Evolutionary conservation across 192 early-diverging fungal species (phyloP).

Genomic region (Thamnidium elegans): DNA sequence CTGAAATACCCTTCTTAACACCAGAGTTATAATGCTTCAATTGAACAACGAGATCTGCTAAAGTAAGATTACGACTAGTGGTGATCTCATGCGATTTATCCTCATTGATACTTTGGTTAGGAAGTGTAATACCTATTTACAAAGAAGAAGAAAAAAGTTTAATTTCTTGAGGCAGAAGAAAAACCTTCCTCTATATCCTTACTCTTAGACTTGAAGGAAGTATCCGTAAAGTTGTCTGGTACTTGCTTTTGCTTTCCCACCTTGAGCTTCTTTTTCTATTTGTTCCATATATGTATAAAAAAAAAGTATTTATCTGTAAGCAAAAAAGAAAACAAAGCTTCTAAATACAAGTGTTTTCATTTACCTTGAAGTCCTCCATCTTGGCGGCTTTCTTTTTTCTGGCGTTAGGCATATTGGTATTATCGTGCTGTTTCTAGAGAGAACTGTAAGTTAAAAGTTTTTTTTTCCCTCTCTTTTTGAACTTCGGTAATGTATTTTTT

Average conservation of each 20-base stretch:
- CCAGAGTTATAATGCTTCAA: slow-evolving; percentile 74
- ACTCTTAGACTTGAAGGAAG: slow-evolving; percentile 79
- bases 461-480: too few relatives aligned
- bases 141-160: too few relatives aligned
- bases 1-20: slow-evolving; percentile 43
- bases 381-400: slow-evolving; percentile 70
- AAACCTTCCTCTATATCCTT: slow-evolving; percentile 1
- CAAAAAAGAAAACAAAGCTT: neutral
- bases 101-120: slow-evolving; percentile 72
- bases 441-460: too few relatives aligned
- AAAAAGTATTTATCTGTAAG: neutral
- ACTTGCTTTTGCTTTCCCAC: slow-evolving; percentile 84
- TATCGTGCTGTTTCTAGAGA: too few relatives aligned
- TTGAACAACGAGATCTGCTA: slow-evolving; percentile 71
- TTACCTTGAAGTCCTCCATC: slow-evolving; percentile 73
- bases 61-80: slow-evolving; percentile 73
- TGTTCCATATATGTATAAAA: neutral
- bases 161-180: slow-evolving; percentile 65
- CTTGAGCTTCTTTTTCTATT: slow-evolving; percentile 86
- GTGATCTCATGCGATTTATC: slow-evolving; percentile 73
- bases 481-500: too few relatives aligned
- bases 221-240: slow-evolving; percentile 74
- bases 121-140: slow-evolving; percentile 65
- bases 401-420: slow-evolving; percentile 51
- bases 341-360: neutral